Evolutionary conservation across 805 yeast species (phyloP), one percentile per base, ranked within the genome.

Genomic region (Wickerhamomyces alni): DNA sequence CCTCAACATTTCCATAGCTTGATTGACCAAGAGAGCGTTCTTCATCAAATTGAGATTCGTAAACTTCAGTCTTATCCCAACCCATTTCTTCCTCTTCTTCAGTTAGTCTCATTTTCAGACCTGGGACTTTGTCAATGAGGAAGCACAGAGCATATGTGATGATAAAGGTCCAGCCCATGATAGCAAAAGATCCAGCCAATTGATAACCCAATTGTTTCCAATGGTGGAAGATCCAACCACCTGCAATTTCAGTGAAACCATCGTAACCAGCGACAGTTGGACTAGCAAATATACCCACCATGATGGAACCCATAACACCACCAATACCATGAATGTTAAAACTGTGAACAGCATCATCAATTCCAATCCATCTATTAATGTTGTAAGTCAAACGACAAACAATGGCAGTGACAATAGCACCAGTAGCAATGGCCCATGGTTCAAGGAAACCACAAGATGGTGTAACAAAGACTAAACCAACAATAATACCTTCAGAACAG

Each of bases 301-400:
- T 83, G 8, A 91, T 43, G 35, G 89, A 70, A 0, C 98, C 98
- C 38, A 91, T 72, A 35, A 89, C 74, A 28, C 99, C 99, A 2
- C 97, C 98, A 51, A 91, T 73, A 39, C 96, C 97, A 78, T 91
- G 99, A 73, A 89, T 96, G 15, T 96, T 97, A 61, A 91, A 75
- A 36, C 87, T 78, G 78, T 91, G 97, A 47, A 91, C 70, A 2
- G 96, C 80, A 65, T 91, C 99, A 61, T 93, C 98, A 39, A 91
- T 85, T 40, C 74, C 72, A 36, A 83, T 63, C 55, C 87, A 67
- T 55, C 79, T 80, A 61, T 89, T 88, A 62, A 89, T 66, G 58
- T 87, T 80, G 37, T 96, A 89, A 35, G 95, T 70, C 52, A 82
- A 80, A 66, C 91, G 89, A 72, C 98, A 91, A 22, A 81, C 75